These are phyloP conservation scores for Fomitiporia mediterranea DNA, from an alignment of 1,284 basidiomycete species.

Conservation along the genomic window DNA sequence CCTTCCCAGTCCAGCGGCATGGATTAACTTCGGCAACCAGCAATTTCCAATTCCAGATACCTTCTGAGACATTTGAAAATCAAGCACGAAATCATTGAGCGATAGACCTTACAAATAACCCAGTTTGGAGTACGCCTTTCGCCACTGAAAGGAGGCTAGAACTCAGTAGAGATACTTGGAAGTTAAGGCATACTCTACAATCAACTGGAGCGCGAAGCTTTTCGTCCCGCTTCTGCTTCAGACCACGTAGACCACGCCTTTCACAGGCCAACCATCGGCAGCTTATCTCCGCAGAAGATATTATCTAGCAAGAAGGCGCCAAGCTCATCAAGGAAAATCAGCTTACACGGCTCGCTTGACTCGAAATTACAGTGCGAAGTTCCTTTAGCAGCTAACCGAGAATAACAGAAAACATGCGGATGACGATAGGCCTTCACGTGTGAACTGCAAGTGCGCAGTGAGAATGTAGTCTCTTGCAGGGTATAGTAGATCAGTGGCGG, in stretches of 20 bases:
- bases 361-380: neutral
- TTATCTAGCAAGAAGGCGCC: neutral
- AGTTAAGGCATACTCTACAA: too few species aligned
- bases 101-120: too few species aligned
- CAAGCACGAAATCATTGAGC: neutral
- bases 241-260: too few species aligned
- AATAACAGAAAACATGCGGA: neutral
- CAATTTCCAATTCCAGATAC: neutral
- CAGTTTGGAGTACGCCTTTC: too few species aligned
- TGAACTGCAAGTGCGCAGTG: neutral
- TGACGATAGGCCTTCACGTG: neutral
- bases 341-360: neutral
- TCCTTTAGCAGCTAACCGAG: neutral
- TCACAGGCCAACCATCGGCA: too few species aligned
- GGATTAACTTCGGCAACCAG: neutral
- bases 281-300: too few species aligned
- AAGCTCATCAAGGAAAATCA: neutral
- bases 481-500: neutral
- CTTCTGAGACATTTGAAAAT: constrained; percentile 1
- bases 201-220: too few species aligned
- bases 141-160: too few species aligned
- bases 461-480: neutral
- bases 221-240: too few species aligned
- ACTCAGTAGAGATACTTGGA: too few species aligned
- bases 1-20: neutral